A percentile compares a stretch with the other conserved stretches of the same genome.
Evolutionary conservation across 805 yeast genomes (phyloP).

Genomic region (Wickerhamomyces bovis): DNA sequence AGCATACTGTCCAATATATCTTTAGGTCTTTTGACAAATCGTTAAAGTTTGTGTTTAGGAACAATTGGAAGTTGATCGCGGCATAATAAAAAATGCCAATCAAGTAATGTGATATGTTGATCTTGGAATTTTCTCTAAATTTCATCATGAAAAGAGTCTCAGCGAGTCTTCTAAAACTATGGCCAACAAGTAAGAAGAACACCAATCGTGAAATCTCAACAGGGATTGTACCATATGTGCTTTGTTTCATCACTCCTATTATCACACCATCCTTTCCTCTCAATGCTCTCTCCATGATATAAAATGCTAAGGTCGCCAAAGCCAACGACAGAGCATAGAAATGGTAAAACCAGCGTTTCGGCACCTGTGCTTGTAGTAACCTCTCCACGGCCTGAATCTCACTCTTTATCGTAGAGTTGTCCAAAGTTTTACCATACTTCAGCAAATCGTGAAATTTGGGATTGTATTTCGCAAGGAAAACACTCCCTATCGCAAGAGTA

Average conservation of each 20-base stretch:
- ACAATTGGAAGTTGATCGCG: conserved; percentile 36
- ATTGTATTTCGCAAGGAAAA: conserved; percentile 28
- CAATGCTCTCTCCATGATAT: conserved; percentile 9
- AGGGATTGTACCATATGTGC: conserved; percentile 16
- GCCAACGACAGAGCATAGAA: conserved; percentile 46
- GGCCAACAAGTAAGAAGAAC: conserved; percentile 32
- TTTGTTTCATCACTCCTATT: conserved; percentile 1
- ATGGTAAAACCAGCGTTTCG: conserved; percentile 58
- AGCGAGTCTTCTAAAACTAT: conserved; percentile 46
- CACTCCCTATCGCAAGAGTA: conserved; percentile 7
- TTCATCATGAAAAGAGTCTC: conserved; percentile 50
- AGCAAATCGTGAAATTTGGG: conserved; percentile 30
- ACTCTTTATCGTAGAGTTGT: conserved; percentile 1
- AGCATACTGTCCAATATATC: conserved; percentile 4
- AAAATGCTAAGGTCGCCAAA: conserved; percentile 22
- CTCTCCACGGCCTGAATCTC: conserved; percentile 2
- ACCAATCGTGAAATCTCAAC: conserved; percentile 19
- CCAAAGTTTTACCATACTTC: conserved; percentile 40
- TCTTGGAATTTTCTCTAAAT: conserved; percentile 42
- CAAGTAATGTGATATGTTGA: conserved; percentile 61
- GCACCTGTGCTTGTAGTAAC: conserved; percentile 39
- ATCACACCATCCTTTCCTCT: conserved; percentile 4
- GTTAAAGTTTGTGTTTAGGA: conserved; percentile 22
- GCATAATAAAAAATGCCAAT: conserved; percentile 59
- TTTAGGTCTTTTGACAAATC: neutral